phyloP scores from a whole-genome alignment of 225 moss, liverwort and hornwort species.

The Marchantia polymorpha region DNA sequence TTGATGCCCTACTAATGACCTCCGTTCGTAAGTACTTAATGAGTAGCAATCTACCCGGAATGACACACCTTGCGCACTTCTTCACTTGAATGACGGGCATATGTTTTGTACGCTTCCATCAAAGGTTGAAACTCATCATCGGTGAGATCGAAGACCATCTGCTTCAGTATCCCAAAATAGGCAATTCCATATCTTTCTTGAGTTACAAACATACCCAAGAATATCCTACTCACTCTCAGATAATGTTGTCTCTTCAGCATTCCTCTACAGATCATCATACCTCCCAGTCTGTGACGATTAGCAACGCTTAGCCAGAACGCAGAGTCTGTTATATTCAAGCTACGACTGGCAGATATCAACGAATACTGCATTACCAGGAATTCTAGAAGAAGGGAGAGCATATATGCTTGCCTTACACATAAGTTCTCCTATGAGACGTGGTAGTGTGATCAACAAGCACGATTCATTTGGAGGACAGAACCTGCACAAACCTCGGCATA shows the following conservation, averaged over 20 bases:
- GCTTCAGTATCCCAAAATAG: slow-evolving; percentile 13
- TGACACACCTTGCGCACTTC: slow-evolving; percentile 71
- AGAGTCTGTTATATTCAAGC: too few species aligned
- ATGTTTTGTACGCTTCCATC: slow-evolving; percentile 68
- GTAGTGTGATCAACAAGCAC: slow-evolving; percentile 56
- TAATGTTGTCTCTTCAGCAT: too few species aligned
- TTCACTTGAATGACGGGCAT: slow-evolving; percentile 53
- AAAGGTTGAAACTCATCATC: slow-evolving; percentile 66
- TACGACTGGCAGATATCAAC: too few species aligned
- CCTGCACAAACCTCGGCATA: slow-evolving; percentile 32
- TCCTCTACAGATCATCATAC: too few species aligned
- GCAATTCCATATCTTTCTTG: neutral
- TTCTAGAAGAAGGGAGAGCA: neutral
- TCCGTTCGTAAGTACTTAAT: neutral
- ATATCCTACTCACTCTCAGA: too few species aligned
- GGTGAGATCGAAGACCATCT: slow-evolving; percentile 73
- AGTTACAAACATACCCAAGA: neutral
- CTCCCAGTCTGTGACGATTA: too few species aligned
- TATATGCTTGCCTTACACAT: slow-evolving; percentile 67
- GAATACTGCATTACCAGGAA: too few species aligned
- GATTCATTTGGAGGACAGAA: slow-evolving; percentile 59
- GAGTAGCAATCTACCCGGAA: neutral
- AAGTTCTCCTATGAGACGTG: slow-evolving; percentile 69
- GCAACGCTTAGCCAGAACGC: too few species aligned
- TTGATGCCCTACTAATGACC: neutral